A percentile compares a stretch with the other conserved stretches of the same genome.
These are phyloP conservation scores for Solanum sejunctum DNA, from an alignment of 257 asterid species.

Conservation along the genomic window DNA sequence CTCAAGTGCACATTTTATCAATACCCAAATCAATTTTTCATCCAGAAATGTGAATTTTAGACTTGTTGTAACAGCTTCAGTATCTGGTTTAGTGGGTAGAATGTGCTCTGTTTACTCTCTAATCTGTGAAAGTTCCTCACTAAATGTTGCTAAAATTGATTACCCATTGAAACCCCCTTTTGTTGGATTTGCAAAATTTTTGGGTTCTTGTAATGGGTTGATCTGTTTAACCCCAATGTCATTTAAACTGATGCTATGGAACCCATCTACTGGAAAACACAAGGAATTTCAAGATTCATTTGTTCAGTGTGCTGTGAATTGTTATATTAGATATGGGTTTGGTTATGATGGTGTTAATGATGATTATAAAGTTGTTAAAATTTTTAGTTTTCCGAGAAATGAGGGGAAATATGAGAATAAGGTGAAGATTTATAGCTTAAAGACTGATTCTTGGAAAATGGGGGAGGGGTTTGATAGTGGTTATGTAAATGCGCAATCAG, in stretches of 20 bases:
- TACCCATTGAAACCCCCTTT: not conserved
- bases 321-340: conserved; percentile 23
- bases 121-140: conserved; percentile 8
- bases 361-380: conserved; percentile 28
- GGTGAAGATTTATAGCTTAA: conserved; percentile 17
- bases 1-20: conserved; percentile 22
- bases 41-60: not conserved
- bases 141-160: not conserved
- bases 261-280: conserved; percentile 30
- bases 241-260: conserved; percentile 25
- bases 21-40: conserved; percentile 16
- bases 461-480: not conserved
- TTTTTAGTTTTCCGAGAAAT: not conserved
- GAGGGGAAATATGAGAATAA: not conserved
- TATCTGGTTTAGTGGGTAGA: not conserved
- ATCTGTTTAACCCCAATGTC: conserved; percentile 17
- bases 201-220: conserved; percentile 54
- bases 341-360: conserved; percentile 32
- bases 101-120: conserved; percentile 20
- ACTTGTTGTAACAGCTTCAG: conserved; percentile 1
- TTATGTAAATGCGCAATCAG: not conserved
- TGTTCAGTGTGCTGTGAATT: not conserved
- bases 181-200: not conserved
- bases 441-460: conserved; percentile 13
- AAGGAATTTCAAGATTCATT: conserved; percentile 27